Base-by-base conservation (phyloP, 164 flowering plant species). In the grape (Vitis vinifera) region DNA sequence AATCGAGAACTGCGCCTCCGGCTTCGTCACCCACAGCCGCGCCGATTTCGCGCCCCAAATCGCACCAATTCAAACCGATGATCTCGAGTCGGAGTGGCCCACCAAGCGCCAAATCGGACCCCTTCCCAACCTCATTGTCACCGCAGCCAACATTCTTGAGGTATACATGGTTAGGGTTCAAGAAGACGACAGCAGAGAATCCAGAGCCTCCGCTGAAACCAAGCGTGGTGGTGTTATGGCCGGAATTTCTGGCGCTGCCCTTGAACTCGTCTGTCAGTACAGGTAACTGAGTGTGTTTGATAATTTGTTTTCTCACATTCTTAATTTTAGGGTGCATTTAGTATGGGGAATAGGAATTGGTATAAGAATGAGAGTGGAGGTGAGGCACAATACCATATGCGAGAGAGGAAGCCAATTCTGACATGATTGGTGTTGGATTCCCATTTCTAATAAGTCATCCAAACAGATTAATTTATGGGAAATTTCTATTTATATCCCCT, bases 221-320 rank as follows among this genome's bases (percentile, higher is more conserved):
- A 83, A 80, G 64, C 93, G 94, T 57, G 91, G 97, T 2, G 91
- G 94, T 4, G 74, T 88, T 61, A 77, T 95, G 89, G 93, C 83
- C 3, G 98, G 98, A 1, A 65, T 95, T 17, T 81, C 91, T 2
- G 96, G 95, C 1, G 93, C 87, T 59, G 88, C 87, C 13, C 93
- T 95, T n/a, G 99, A 95, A 70, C 97, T 95, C n/a, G 92, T 86
- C 73, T 93, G 97, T 80, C 87, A 86, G 71, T 89, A 89, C 82
- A 90, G 97, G 99, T 37, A 37, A 37, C 44, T 37, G 8, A 37
- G 44, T 37, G 44, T 37, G 44, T 37, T 37, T 6, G 6, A 37
- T 37, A 0, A 37, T 37, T 3, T 37, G 44, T 37, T 37, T 37
- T 37, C 44, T 37, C 44, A 2, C 44, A 6, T 37, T 37, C 7